Evolutionary conservation across 208 protist species (phyloP), one percentile per base, ranked within the genome.

Genomic region (Leishmania tarentolae): DNA sequence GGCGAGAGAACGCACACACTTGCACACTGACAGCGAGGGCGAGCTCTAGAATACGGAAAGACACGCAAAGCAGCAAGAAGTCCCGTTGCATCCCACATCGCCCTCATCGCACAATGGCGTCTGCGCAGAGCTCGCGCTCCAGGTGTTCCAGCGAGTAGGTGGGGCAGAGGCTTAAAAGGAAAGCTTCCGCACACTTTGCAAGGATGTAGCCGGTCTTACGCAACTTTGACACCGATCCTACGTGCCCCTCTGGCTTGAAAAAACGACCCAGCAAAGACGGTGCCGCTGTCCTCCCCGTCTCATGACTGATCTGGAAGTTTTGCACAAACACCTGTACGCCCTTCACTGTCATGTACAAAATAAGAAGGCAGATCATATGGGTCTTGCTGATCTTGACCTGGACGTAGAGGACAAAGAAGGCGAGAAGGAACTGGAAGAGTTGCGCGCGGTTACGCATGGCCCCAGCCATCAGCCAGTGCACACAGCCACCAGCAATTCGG

Each of bases 161-260:
- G 17, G 93, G 93, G 50, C 72, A 95, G 13, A 97, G 3, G 72
- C 92, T 95, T 37, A 93, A 40, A 0, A 95, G 7, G 80, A 95
- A 93, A 15, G 91, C 87, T 70, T 92, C 92, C 7, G 89, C 65
- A 71, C 90, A 92, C 83, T 94, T 94, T 2, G 79, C 65, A 4
- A 81, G 68, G 9, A 95, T 85, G 77, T 97, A 97, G 31, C 82
- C 61, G 24, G 86, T n/a, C 78, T 82, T 88, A 35, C 66, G 76
- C 21, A 66, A 19, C 46, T 37, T 57, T 24, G 87, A 90, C 19
- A 91, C 78, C 9, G 52, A 82, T 13, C 28, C 68, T 15, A 42
- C 24, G 3, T 78, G 75, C 21, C 75, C 79, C 15, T 57, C 75
- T 24, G 79, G 75, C 11, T 80, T 79, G 24, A 84, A 84, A 56